Percentiles rank a stretch among this genome's conserved stretches.
Conservation (phyloP, 2,329 filamentous ascomycete species). For the Colletotrichum acutatum region DNA sequence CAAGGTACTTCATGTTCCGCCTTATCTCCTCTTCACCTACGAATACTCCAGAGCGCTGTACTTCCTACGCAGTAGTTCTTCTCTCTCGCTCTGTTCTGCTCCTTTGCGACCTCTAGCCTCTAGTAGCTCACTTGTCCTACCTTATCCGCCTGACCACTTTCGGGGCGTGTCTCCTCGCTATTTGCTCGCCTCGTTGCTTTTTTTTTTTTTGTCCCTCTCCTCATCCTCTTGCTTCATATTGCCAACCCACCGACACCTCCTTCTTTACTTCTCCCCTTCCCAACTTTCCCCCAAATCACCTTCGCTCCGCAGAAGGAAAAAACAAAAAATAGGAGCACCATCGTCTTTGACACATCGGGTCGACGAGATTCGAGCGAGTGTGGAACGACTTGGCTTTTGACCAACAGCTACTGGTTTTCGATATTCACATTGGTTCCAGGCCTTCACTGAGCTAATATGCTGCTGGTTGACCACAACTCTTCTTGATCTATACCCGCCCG, state of each 20-base stretch:
- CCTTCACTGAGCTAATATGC: constrained; percentile 34
- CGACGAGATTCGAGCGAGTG: constrained; percentile 28
- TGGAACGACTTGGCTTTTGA: constrained; percentile 16
- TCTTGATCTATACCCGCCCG: constrained; percentile 28
- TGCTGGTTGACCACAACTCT: constrained; percentile 31
- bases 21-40: constrained; percentile 33
- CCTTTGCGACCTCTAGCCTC: constrained; percentile 21
- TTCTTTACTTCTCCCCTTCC: constrained; percentile 4
- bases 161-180: constrained; percentile 33
- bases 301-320: neutral
- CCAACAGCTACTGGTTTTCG: neutral
- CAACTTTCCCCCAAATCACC: neutral
- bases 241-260: constrained; percentile 22
- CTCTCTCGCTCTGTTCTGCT: constrained; percentile 14
- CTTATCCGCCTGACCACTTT: constrained; percentile 34
- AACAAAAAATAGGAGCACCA: constrained; percentile 5
- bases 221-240: constrained; percentile 10
- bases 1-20: constrained; percentile 31
- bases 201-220: constrained; percentile 7
- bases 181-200: constrained; percentile 30
- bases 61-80: constrained; percentile 10
- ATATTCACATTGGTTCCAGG: constrained; percentile 34
- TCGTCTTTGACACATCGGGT: constrained; percentile 24
- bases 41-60: neutral
- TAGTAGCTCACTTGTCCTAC: constrained; percentile 30